Evolutionary conservation across 1,284 basidiomycete genomes (phyloP), one percentile per base, ranked within the genome.

Genomic region (Polyporus tsugae): DNA sequence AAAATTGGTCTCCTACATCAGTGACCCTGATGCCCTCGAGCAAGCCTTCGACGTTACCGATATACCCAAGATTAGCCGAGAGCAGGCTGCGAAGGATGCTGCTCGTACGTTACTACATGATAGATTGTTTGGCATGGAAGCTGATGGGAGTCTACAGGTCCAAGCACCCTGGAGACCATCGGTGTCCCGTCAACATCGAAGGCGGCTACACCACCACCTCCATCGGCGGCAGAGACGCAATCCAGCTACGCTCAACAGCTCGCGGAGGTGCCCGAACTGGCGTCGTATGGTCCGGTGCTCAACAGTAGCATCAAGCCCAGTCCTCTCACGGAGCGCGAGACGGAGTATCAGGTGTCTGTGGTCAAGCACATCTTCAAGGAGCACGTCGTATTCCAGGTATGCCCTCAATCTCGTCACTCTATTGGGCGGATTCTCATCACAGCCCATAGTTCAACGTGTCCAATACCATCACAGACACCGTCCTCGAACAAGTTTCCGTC

Each of bases 291-390:
- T 5, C 82, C 91, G 60, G 90, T 98, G 60, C 87, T 98, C 77
- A 95, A 94, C 83, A 98, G 95, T 84, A 95, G 91, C 69, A 75
- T 87, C 61, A 95, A 91, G 78, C 91, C 93, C 7, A 83, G 88
- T 39, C 93, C 93, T 75, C 91, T 99, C 69, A 99, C 98, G 38
- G 98, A 99, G 83, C 92, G 89, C 78, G 98, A 99, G 82, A 99
- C 97, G 7, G 98, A 99, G 82, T 99, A 99, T 79, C 96, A 98
- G 75, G 97, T 99, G 66, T 91, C 93, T 17, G 96, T 94, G 73
- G 95, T 98, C 81, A 99, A 99, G 84, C 98, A 99, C 80, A 89
- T 99, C 65, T 99, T 96, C 89, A 92, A 92, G 79, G 95, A 96
- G 71, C 95, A 99, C 79, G 81, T 99, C 70, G 97, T 99, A 52